Conservation (phyloP, 106 monocot genomes). For the Dioscorea dumetorum region DNA sequence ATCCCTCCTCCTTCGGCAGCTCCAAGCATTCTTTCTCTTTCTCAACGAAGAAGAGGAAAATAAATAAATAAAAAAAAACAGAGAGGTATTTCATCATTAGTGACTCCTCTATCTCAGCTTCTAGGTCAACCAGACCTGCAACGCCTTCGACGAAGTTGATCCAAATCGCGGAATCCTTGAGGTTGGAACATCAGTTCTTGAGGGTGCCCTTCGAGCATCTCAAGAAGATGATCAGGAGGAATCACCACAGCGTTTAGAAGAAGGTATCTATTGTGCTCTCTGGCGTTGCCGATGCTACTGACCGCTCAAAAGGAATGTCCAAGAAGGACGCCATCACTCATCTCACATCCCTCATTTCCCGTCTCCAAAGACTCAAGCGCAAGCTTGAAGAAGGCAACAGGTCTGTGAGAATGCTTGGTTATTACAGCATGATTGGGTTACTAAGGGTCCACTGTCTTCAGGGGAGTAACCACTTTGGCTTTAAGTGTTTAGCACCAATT, state of each 20-base stretch:
- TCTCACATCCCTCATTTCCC: conserved; percentile 79
- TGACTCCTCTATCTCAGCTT: conserved; percentile 1
- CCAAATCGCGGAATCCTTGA: conserved; percentile 70
- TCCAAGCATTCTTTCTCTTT: no score
- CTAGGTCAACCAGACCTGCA: not conserved
- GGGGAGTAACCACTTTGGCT: conserved; percentile 77
- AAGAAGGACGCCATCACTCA: conserved; percentile 50
- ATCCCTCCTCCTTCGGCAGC: no score
- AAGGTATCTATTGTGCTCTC: conserved; percentile 73
- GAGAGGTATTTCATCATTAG: conserved; percentile 35
- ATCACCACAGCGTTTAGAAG: conserved; percentile 72
- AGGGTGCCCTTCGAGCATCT: conserved; percentile 84
- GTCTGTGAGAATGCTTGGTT: conserved; percentile 48
- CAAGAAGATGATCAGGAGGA: conserved; percentile 58
- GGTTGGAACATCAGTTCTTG: conserved; percentile 81
- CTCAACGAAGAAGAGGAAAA: no score
- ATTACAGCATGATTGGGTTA: conserved; percentile 94
- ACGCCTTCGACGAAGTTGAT: conserved; percentile 17
- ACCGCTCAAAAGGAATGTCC: conserved; percentile 19
- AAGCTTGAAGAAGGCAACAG: conserved; percentile 77
- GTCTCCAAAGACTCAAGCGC: conserved; percentile 94
- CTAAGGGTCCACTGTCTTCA: conserved; percentile 87
- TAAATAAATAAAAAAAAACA: no score
- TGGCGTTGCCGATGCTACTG: conserved; percentile 34
- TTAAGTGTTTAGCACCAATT: conserved; percentile 86